Evolutionary conservation across 202 grass and related monocot genomes (phyloP).

Genomic region (Zoysia matrella): DNA sequence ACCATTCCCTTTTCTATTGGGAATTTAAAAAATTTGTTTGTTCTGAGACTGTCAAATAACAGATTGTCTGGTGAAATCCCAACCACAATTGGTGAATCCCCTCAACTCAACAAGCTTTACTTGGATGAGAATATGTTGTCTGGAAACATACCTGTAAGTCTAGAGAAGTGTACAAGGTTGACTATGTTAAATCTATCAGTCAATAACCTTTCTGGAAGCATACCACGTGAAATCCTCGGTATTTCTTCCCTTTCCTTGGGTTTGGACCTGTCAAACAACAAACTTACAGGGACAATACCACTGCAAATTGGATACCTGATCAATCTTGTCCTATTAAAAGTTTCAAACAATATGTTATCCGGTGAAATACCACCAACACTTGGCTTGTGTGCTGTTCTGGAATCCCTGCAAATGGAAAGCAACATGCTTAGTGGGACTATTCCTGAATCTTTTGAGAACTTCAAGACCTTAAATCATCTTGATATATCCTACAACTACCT

Average conservation of each 20-base stretch:
- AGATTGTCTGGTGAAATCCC: conserved; percentile 35
- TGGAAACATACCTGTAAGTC: conserved; percentile 41
- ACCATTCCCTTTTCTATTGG: conserved; percentile 6
- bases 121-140: conserved; percentile 1
- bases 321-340: neutral
- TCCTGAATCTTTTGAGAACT: neutral
- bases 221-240: conserved; percentile 7
- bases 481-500: conserved; percentile 24
- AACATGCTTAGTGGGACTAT: conserved; percentile 35
- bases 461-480: neutral
- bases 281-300: conserved; percentile 30
- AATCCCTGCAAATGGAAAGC: neutral
- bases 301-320: neutral
- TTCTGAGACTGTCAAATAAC: neutral
- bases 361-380: conserved; percentile 27
- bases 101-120: neutral
- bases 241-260: neutral
- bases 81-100: conserved; percentile 13
- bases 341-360: conserved; percentile 31
- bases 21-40: neutral
- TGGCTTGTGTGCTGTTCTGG: neutral
- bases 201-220: conserved; percentile 28
- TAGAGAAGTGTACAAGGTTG: neutral
- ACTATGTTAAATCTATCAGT: neutral
- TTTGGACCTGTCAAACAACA: conserved; percentile 40